Evolutionary conservation across 441 rosid species (phyloP).

Genomic region (Adansonia madagascariensis): DNA sequence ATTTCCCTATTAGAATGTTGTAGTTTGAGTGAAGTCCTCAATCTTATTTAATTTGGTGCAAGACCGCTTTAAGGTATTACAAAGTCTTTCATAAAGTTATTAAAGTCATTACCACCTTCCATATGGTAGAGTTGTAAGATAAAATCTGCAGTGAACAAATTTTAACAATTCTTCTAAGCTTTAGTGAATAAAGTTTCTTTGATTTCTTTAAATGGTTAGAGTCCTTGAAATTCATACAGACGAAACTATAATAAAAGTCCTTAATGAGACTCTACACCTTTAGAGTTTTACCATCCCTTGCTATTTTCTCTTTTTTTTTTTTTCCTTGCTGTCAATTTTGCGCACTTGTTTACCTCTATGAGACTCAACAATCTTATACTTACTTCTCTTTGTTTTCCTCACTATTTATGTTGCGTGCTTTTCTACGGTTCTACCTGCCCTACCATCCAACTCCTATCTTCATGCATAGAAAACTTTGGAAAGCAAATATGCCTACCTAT

Average conservation of each 20-base stretch:
- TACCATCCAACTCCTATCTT: background rate
- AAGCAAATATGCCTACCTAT: background rate
- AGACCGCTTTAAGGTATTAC: background rate
- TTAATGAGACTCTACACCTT: background rate
- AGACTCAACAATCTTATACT: background rate
- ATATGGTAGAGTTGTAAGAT: background rate
- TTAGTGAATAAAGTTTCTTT: background rate
- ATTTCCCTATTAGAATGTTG: background rate
- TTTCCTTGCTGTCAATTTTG: background rate
- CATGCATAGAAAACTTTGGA: background rate
- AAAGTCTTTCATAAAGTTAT: background rate
- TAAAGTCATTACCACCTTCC: background rate
- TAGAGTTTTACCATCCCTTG: background rate
- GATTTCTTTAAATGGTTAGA: slow-evolving; percentile 4
- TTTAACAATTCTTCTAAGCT: background rate
- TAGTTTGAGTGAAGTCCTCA: background rate
- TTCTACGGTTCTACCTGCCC: background rate
- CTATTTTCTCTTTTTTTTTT: background rate
- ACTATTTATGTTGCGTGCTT: background rate
- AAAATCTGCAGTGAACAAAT: slow-evolving; percentile 1
- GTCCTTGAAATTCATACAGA: background rate
- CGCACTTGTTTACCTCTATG: background rate
- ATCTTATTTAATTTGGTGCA: slow-evolving; percentile 1
- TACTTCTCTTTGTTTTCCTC: background rate
- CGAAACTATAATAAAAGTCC: background rate